Base-by-base conservation (phyloP, 495 filamentous ascomycete species). In the Recurvomyces mirabilis region DNA sequence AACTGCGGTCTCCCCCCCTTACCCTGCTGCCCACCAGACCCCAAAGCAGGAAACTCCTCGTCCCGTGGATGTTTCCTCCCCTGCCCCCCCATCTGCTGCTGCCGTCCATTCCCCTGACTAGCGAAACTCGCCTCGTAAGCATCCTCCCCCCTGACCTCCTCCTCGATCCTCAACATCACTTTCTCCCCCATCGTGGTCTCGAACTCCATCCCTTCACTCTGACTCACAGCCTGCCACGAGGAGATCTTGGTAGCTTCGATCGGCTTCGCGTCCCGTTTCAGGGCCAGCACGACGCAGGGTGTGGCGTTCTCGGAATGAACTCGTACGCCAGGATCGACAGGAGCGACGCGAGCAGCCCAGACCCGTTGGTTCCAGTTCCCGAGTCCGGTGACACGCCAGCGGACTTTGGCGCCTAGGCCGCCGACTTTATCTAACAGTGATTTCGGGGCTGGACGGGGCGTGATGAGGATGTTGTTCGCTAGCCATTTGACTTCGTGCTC, bases 401-500 rank as follows among this genome's bases (percentile, higher is more conserved):
- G 77, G 57, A 89, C 70, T 61, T 80, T 88, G 55, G 71, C 73
- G 21, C 87, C 85, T 44, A 94, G 68, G 26, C 89, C 87, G 43
- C 91, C 93, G 24, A 89, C 79, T 56, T 82, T 87, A 13, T 84
- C 68, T 20, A 94, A 65, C 21, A 91, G 79, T 39, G 67, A 67
- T 30, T 68, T 60, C 0, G 77, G 74, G 24, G 77, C 82, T 0
- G 81, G 79, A 12, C 82, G 74, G 2, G 84, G 78, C 5, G 77
- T 79, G 55, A 98, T 96, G 42, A 95, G 71, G 53, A 98, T 87
- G 59, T 77, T 88, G 63, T 93, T 94, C 38, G 82, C 89, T 57
- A 94, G 78, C 54, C 75, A 78, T 48, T 83, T 87, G 45, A 95
- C 60, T 23, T 93, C 85, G 26, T 60, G 61, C 15, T 78, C 68